Base-by-base conservation (phyloP, 495 filamentous ascomycete genomes). In the Recurvomyces mirabilis region DNA sequence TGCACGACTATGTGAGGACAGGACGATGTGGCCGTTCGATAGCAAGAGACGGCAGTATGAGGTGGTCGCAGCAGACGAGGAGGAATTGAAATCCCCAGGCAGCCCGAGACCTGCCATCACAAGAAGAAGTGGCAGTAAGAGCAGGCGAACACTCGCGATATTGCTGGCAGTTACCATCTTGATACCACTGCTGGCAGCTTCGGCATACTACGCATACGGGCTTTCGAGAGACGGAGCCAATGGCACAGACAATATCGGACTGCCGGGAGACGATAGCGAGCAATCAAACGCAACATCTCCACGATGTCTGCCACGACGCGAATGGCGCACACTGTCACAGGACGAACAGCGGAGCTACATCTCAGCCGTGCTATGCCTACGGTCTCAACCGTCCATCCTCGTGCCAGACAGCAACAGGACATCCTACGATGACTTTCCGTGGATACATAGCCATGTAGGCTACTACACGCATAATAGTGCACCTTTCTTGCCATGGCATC, bases 401-500 rank as follows among this genome's bases (percentile, higher is more conserved):
- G 11, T 15, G 7, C 29, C 43, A 4, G 5, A 20, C 2, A 28
- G 15, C 24, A 52, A 52, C 37, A 19, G 6, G 3, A 33, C 49
- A 29, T 14, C 42, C 5, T 52, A 52, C 36, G 43, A 52, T 26
- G 43, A 46, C 34, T 52, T 33, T 28, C 49, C 49, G 5, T 52
- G 29, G 26, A 40, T 52, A 6, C 49, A 52, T 30, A 41, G 35
- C 38, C 49, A 41, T 31, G 29, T 52, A 10, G 49, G 49, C 34
- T 45, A 52, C 28, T 34, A 17, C 18, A 46, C 49, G n/a, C 49
- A 52, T 43, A 41, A 38, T 26, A 35, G 40, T 37, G 49, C 49
- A 1, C 34, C 49, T 3, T 47, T 52, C 26, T 31, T 52, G 1
- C 41, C 49, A 13, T 52, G 49, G 49, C 49, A 52, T 22, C 33